Base-by-base conservation (phyloP, 805 yeast species). In the Lipomyces starkeyi region DNA sequence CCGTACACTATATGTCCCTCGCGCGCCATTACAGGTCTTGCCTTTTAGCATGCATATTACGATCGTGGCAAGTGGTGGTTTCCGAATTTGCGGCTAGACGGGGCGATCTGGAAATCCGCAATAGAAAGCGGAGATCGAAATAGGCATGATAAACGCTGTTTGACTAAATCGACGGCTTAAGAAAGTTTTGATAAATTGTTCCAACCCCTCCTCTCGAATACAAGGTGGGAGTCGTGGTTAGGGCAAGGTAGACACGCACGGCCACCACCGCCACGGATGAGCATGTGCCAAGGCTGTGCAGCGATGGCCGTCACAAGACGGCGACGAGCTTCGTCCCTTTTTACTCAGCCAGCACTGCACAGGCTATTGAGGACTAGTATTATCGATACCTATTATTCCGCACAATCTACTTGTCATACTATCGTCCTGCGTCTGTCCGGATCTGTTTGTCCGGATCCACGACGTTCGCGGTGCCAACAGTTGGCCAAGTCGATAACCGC, bases 241-340 rank as follows among this genome's bases (percentile, higher is more conserved):
- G 49, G 49, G 49, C 22, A n/a, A 13, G 22, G 14, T 5, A 3
- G 40, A 11, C 17, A 3, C 25, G 2, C 49, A 43, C 49, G 0
- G 49, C 49, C 49, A 43, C 49, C 49, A 43, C 49, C 22, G 49
- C 49, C 49, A 17, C 49, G 20, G 20, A 17, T 7, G 22, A 17
- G 49, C 49, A 43, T 43, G 49, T 43, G 49, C 49, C 22, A n/a
- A n/a, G 49, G 49, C 49, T 13, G 49, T 43, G 49, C 49, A n/a
- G 49, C 49, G 20, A 17, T 17, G 49, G 49, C 49, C 49, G 49
- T 43, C 49, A 43, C 49, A 43, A 43, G 49, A 43, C 49, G 22
- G 11, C 20, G 22, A 43, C 49, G 20, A 43, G n/a, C 49, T 17
- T 17, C 20, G 49, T 43, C 20, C 49, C 22, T 43, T 43, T 43